Conservation (phyloP, 202 grass and related monocot genomes). For the Brachypodium distachyon region DNA sequence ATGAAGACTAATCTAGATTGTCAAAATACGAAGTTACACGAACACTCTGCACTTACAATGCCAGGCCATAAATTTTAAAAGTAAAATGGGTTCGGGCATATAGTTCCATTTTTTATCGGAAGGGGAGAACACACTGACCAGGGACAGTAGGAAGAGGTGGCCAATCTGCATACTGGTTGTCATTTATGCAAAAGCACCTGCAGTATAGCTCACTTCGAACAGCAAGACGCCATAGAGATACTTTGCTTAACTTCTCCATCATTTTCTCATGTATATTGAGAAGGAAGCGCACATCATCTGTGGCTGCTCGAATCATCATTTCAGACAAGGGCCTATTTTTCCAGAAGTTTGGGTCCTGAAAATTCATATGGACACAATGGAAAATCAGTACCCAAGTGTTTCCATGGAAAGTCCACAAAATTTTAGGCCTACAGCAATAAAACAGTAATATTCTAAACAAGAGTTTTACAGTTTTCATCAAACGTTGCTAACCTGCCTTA, state of each 20-base stretch:
- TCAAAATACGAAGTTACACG: background rate
- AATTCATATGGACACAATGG: slow-evolving; percentile 11
- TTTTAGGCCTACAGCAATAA: slow-evolving; percentile 6
- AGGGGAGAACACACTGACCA: slow-evolving; percentile 37
- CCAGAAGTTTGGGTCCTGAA: slow-evolving; percentile 81
- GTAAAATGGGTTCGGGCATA: slow-evolving; percentile 10
- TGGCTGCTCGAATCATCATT: slow-evolving; percentile 83
- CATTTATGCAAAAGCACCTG: slow-evolving; percentile 83
- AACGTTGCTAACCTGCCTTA: slow-evolving; percentile 64
- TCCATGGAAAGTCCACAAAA: slow-evolving; percentile 21
- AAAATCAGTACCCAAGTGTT: background rate
- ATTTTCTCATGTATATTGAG: slow-evolving; percentile 84
- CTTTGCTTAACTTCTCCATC: slow-evolving; percentile 62
- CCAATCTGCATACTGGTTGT: slow-evolving; percentile 79
- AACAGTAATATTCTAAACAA: slow-evolving; percentile 5
- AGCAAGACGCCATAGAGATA: slow-evolving; percentile 65
- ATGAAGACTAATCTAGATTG: background rate
- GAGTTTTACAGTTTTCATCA: slow-evolving; percentile 1
- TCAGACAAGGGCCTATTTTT: slow-evolving; percentile 73
- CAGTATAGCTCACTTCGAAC: slow-evolving; percentile 73
- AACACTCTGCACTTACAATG: background rate
- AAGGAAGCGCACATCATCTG: slow-evolving; percentile 89
- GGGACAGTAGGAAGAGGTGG: slow-evolving; percentile 58
- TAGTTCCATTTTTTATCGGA: slow-evolving; percentile 1
- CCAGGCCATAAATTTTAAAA: background rate